Base-by-base conservation (phyloP, 805 yeast genomes). In the Lachancea mirantina region DNA sequence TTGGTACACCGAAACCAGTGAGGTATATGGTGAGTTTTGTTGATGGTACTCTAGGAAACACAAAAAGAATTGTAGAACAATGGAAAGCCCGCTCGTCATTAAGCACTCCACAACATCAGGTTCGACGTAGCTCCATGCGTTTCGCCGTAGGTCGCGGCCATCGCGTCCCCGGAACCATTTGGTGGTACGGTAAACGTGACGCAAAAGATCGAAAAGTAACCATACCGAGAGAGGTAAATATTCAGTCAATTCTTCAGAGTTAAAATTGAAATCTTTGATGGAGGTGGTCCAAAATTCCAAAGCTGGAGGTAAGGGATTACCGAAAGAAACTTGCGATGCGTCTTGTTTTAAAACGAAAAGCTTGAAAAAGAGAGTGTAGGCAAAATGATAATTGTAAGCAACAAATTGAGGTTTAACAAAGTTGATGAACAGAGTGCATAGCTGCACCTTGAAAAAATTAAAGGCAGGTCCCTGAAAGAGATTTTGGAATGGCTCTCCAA, bases 1-100 rank as follows among this genome's bases (percentile, higher is more conserved):
- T 14, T 21, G n/a, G 14, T 24, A 27, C 9, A 25, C 30, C 9
- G 36, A 29, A 5, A 17, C 16, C 4, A 26, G 7, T 7, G 41
- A 38, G 5, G 30, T 24, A 18, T 29, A 38, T 2, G 10, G 13
- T 3, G 28, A 14, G 9, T 17, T 8, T 11, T 23, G 3, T 17
- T 4, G 9, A 8, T 10, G 6, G 33, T 34, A 38, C 23, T 38
- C 41, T 34, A 19, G 14, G 15, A 14, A 15, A n/a, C 11, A 24
- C 9, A 23, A 26, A 25, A 15, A 20, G 24, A 19, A 32, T 19
- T 23, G 40, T 23, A 30, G 20, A 6, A 8, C 19, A 2, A 13
- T 25, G 14, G 31, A 26, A 5, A 34, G 20, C 2, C 33, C 34
- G 11, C 30, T 23, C 14, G 38, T 34, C 6, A 20, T 7, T 17